phyloP scores from a whole-genome alignment of 208 protist genomes.

The Leishmania arabica region DNA sequence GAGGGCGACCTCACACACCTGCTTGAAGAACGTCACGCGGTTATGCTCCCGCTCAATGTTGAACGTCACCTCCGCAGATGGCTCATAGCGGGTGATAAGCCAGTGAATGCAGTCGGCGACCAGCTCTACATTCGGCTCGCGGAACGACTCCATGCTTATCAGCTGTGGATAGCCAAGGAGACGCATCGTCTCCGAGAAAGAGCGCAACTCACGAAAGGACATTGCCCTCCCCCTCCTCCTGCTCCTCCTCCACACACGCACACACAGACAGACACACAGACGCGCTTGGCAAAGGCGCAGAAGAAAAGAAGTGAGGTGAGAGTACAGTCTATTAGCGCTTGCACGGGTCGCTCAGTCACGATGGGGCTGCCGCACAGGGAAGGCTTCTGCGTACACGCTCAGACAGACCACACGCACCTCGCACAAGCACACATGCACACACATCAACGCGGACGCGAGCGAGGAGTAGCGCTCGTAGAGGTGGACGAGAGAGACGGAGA shows the following conservation, averaged over 20 bases:
- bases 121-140: slow-evolving; percentile 95
- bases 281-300: neutral
- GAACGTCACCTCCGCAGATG: slow-evolving; percentile 89
- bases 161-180: slow-evolving; percentile 94
- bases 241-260: neutral
- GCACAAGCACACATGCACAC: neutral
- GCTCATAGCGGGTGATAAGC: slow-evolving; percentile 94
- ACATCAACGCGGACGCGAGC: neutral
- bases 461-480: neutral
- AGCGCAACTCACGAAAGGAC: slow-evolving; percentile 93
- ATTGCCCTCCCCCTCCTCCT: slow-evolving; percentile 32
- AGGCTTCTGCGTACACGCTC: neutral
- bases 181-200: slow-evolving; percentile 96
- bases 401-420: neutral
- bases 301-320: neutral
- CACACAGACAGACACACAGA: neutral
- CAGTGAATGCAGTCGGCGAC: slow-evolving; percentile 94
- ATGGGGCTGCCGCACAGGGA: neutral
- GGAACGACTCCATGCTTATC: slow-evolving; percentile 97
- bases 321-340: neutral
- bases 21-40: slow-evolving; percentile 94
- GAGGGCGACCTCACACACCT: slow-evolving; percentile 83
- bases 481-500: neutral
- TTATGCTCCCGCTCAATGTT: slow-evolving; percentile 91
- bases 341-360: neutral